Conservation (phyloP, 2,329 filamentous ascomycete genomes). For the Rachicladosporium sp. region DNA sequence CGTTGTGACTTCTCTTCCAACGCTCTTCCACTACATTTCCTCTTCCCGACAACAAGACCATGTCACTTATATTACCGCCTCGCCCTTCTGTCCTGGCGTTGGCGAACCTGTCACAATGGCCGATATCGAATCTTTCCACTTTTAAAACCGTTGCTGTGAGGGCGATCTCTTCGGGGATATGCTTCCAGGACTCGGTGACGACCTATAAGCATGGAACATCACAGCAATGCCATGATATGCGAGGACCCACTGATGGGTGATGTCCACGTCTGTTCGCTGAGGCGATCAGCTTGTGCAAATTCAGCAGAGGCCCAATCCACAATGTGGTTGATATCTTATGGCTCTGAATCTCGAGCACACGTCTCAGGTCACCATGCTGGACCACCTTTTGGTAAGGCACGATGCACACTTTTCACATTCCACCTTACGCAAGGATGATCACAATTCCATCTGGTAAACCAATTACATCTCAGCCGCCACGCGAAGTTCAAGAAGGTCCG, state of each 20-base stretch:
- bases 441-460: conserved; percentile 35
- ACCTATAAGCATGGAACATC: conserved; percentile 50
- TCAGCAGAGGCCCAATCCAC: not conserved
- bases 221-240: too few species aligned
- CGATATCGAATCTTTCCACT: conserved; percentile 53
- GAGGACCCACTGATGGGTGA: too few species aligned
- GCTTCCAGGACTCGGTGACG: conserved; percentile 56
- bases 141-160: conserved; percentile 78
- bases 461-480: conserved; percentile 35
- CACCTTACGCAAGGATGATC: conserved; percentile 15
- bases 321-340: not conserved
- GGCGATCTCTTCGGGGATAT: conserved; percentile 38
- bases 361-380: too few species aligned
- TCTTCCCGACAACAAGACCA: not conserved
- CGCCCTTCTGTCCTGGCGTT: conserved; percentile 30
- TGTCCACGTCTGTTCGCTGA: not conserved
- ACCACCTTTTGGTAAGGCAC: conserved; percentile 1
- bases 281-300: not conserved
- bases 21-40: not conserved
- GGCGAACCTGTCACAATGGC: conserved; percentile 60
- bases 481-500: conserved; percentile 1
- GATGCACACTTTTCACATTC: conserved; percentile 2
- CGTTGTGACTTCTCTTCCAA: not conserved
- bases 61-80: not conserved
- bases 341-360: too few species aligned